Base-by-base conservation (phyloP, 1,284 basidiomycete genomes). In the Microbotryum intermedium region DNA sequence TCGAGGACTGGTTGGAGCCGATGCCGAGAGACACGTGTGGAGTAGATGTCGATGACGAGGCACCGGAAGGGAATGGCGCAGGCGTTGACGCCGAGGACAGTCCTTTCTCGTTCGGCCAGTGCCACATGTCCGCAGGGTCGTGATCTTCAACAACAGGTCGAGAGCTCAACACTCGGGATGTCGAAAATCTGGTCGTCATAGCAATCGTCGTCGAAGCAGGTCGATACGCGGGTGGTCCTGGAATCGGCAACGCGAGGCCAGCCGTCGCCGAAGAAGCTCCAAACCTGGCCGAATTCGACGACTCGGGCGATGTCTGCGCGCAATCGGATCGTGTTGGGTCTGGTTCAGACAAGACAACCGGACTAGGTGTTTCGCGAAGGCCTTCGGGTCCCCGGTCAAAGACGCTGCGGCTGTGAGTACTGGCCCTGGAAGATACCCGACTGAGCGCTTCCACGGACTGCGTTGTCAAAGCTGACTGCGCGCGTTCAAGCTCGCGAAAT, bases 81-180 rank as follows among this genome's bases (percentile, higher is more conserved):
- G 29, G 1, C n/a, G 6, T 18, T 50, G 43, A 18, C 7, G 50
- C 8, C 5, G 11, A 49, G 25, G 50, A 48, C 16, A 29, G 21
- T 16, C 61, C 49, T 30, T 67, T 67, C 58, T 67, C 65, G 7
- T 59, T 59, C 2, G 66, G 66, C 66, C 66, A 65, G 25, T 67
- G 60, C 61, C 61, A 66, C 30, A 57, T 55, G 10, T 48, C 58
- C 29, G 53, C 60, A 2, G 28, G 26, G 13, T 42, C 34, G 6
- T 46, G 26, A 23, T 43, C 53, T 11, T 54, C 53, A 42, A 25
- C 39, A 4, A 16, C 25, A 23, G 42, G n/a, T 44, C 34, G 8
- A 7, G 46, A 6, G 34, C 25, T 11, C 21, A 16, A 45, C 39
- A 16, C 45, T 16, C 34, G 29, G 6, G 29, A 1, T 20, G 9